Percentiles rank a stretch among this genome's conserved stretches.
Conservation (phyloP, 768 basidiomycete genomes). For the Holtermanniella nyarrowii region DNA sequence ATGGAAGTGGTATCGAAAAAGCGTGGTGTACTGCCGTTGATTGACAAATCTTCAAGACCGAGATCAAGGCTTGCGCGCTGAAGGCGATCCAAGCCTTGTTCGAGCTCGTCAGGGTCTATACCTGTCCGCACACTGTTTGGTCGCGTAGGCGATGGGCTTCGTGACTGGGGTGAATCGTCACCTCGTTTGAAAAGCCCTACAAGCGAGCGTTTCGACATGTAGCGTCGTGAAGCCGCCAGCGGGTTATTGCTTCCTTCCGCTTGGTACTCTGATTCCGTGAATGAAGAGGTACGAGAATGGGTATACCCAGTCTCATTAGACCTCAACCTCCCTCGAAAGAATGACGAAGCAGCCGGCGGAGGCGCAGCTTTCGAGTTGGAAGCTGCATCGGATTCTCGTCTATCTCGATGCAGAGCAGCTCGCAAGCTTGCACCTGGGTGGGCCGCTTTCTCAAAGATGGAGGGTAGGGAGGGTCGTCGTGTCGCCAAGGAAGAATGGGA, state of each 20-base stretch:
- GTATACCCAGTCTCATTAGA: conserved; percentile 8
- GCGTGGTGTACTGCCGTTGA: background rate
- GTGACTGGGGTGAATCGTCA: conserved; percentile 29
- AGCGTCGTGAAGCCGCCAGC: conserved; percentile 4
- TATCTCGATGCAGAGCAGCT: conserved; percentile 24
- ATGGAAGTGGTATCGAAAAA: background rate
- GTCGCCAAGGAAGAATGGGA: conserved; percentile 3
- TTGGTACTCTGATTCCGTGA: background rate
- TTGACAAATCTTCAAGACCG: background rate
- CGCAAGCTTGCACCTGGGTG: conserved; percentile 39
- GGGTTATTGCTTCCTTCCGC: background rate
- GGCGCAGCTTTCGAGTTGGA: conserved; percentile 2
- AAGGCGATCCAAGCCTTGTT: conserved; percentile 29
- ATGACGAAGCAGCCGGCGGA: conserved; percentile 2
- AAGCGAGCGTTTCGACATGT: conserved; percentile 20
- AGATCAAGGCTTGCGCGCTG: conserved; percentile 25
- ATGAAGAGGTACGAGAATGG: background rate
- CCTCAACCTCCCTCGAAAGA: conserved; percentile 18
- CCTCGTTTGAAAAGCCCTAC: conserved; percentile 22
- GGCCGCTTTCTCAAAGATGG: conserved; percentile 43
- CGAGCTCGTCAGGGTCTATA: conserved; percentile 22
- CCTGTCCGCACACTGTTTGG: conserved; percentile 10
- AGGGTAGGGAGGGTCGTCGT: conserved; percentile 42
- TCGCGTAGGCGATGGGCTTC: conserved; percentile 27
- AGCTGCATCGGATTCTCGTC: conserved; percentile 1